Conservation (phyloP, 2,329 filamentous ascomycete species). For the Grosmannia serpens region DNA sequence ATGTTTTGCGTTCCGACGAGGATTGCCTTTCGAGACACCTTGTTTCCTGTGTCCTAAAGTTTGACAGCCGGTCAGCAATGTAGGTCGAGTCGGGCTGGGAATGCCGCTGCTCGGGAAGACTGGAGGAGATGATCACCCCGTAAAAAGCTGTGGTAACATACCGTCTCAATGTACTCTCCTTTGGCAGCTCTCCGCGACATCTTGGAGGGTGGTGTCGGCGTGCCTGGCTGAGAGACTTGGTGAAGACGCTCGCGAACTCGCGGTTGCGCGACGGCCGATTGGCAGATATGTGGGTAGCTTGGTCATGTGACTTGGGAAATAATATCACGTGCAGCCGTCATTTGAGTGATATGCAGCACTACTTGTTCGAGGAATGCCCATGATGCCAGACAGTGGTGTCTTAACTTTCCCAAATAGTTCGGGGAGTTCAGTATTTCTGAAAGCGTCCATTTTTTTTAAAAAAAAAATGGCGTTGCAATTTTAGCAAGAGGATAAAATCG, state of each 20-base stretch:
- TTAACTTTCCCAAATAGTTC: too few species aligned
- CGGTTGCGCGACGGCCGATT: neutral
- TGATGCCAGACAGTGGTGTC: too few species aligned
- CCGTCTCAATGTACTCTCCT: slow-evolving; percentile 95
- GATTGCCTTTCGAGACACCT: slow-evolving; percentile 83
- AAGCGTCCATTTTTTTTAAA: too few species aligned
- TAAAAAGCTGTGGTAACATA: slow-evolving; percentile 28
- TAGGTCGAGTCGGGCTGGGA: neutral
- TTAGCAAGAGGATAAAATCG: too few species aligned
- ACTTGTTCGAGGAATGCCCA: too few species aligned
- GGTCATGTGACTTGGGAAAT: neutral
- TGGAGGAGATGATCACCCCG: neutral
- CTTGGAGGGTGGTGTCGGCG: slow-evolving; percentile 13
- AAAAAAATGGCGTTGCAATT: too few species aligned
- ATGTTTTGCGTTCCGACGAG: slow-evolving; percentile 96
- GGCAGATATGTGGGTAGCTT: neutral
- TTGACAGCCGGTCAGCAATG: neutral
- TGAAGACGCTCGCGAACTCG: neutral
- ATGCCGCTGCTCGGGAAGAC: neutral
- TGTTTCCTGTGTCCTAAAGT: slow-evolving; percentile 85
- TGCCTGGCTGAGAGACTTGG: neutral
- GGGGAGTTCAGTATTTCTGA: too few species aligned
- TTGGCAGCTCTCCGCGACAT: slow-evolving; percentile 72
- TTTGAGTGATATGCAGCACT: too few species aligned
- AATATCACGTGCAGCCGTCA: neutral